Conservation (phyloP, 345 rosid genomes). For the Populus euphratica region DNA sequence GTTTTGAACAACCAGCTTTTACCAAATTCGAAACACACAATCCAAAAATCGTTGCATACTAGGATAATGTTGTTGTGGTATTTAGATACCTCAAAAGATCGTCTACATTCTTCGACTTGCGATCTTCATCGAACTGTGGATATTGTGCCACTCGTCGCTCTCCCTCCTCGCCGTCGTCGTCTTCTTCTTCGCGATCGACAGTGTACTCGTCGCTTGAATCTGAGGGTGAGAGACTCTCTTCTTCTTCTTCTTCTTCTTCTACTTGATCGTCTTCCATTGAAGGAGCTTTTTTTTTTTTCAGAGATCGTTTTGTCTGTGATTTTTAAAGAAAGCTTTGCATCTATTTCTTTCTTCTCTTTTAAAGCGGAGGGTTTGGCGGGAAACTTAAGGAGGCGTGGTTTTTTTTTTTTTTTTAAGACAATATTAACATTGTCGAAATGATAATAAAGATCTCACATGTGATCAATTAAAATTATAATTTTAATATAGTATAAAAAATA, state of each 20-base stretch:
- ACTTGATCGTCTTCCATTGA: conserved; percentile 25
- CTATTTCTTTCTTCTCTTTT: too few species aligned
- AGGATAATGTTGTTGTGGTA: not conserved
- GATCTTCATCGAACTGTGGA: conserved; percentile 50
- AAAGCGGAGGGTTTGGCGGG: not conserved
- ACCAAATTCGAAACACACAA: not conserved
- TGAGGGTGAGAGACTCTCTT: conserved; percentile 35
- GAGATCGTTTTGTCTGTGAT: not conserved
- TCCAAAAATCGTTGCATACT: not conserved
- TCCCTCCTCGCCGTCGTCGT: conserved; percentile 8
- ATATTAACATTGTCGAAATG: too few species aligned
- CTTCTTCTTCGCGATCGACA: conserved; percentile 28
- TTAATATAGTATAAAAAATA: too few species aligned
- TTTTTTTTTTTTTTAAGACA: too few species aligned
- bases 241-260: conserved; percentile 32
- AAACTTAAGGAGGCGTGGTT: too few species aligned
- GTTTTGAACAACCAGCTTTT: not conserved
- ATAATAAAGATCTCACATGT: too few species aligned
- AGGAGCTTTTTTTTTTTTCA: not conserved
- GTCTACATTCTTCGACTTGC: conserved; percentile 81
- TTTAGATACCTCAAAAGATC: conserved; percentile 69
- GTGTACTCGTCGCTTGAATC: conserved; percentile 51
- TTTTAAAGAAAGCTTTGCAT: not conserved
- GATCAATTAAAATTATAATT: too few species aligned
- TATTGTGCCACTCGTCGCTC: conserved; percentile 22